Percentiles rank a stretch among this genome's conserved stretches.
phyloP scores from a whole-genome alignment of 345 rosid genomes.

The Salix dunnii region DNA sequence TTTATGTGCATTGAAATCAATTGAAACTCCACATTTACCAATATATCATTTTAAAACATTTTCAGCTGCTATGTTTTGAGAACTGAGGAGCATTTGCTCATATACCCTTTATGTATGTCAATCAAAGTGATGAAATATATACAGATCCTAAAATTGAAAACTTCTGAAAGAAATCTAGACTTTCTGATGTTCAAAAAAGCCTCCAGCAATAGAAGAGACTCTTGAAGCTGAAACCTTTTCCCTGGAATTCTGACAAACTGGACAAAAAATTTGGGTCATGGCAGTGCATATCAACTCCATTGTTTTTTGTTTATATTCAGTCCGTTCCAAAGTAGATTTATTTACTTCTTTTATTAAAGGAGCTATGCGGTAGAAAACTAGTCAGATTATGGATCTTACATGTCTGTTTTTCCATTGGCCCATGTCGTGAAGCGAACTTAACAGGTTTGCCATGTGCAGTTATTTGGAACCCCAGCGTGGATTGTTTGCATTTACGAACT shows the following conservation, averaged over 20 bases:
- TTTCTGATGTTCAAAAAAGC: not conserved
- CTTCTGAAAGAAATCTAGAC: not conserved
- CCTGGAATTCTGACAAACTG: not conserved
- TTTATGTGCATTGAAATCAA: not conserved
- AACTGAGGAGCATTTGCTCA: not conserved
- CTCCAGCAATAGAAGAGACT: not conserved
- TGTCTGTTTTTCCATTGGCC: too few species aligned
- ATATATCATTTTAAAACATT: not conserved
- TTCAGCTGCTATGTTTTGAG: not conserved
- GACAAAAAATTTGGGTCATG: too few species aligned
- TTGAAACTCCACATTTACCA: not conserved
- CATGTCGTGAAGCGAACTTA: too few species aligned
- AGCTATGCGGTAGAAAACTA: too few species aligned
- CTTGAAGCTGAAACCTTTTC: not conserved
- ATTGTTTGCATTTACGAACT: too few species aligned
- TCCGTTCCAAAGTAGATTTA: too few species aligned
- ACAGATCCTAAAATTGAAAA: not conserved
- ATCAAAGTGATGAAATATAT: not conserved
- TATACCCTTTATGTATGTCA: not conserved
- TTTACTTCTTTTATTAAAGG: too few species aligned
- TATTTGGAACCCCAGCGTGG: too few species aligned
- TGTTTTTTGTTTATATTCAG: too few species aligned
- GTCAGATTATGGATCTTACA: too few species aligned
- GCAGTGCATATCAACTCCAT: too few species aligned
- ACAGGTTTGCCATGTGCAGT: too few species aligned